These are phyloP conservation scores for Baorangia bicolor DNA, from an alignment of 768 basidiomycete genomes.

Conservation along the genomic window DNA sequence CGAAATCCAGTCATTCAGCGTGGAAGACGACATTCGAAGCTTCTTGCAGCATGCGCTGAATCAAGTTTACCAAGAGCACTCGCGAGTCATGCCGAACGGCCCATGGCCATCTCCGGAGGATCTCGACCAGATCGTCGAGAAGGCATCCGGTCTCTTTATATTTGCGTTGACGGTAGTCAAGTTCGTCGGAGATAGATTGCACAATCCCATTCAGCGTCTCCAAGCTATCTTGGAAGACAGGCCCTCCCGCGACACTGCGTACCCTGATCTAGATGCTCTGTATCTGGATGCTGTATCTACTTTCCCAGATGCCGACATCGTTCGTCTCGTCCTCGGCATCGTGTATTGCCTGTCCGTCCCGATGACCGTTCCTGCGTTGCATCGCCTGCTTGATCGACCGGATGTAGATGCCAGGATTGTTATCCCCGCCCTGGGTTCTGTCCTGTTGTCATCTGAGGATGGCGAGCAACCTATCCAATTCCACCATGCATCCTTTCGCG, in stretches of 20 bases:
- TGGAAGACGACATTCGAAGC: conserved; percentile 21
- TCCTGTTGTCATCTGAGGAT: conserved; percentile 11
- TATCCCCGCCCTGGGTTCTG: conserved; percentile 21
- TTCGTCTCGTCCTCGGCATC: conserved; percentile 17
- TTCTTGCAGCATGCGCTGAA: conserved; percentile 21
- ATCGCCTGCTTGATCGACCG: conserved; percentile 6
- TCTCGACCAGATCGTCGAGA: conserved; percentile 19
- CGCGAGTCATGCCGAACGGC: conserved; percentile 8
- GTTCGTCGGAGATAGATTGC: conserved; percentile 22
- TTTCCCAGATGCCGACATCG: conserved; percentile 15
- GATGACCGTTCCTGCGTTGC: conserved; percentile 8
- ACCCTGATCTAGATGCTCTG: conserved; percentile 15
- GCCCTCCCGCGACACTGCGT: conserved; percentile 3
- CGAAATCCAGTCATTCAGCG: conserved; percentile 22
- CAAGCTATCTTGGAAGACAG: conserved; percentile 13
- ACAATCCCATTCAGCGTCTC: conserved; percentile 19
- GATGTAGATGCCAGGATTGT: conserved; percentile 18
- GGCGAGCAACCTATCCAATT: conserved; percentile 19
- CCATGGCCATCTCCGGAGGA: conserved; percentile 26
- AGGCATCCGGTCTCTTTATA: conserved; percentile 26
- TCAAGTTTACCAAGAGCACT: conserved; percentile 11
- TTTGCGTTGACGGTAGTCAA: conserved; percentile 29
- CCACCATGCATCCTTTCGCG: conserved; percentile 22
- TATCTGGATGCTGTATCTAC: conserved; percentile 16
- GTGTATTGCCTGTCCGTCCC: conserved; percentile 19